Conservation (phyloP, 1,284 basidiomycete species). For the Irpex rosettiformis region DNA sequence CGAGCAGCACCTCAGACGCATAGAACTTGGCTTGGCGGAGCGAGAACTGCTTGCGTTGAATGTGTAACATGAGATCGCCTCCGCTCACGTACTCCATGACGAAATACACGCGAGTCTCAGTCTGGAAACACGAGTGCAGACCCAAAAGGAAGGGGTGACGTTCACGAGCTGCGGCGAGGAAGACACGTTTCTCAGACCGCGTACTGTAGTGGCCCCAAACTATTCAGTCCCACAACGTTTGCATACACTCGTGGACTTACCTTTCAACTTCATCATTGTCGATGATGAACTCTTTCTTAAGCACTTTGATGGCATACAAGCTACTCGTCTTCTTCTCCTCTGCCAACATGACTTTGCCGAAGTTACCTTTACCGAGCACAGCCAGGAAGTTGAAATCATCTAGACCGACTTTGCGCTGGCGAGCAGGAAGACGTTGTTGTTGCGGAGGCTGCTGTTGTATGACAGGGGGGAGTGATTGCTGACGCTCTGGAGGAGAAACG, state of each 20-base stretch:
- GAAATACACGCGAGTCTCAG: constrained; percentile 93
- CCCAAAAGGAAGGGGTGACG: constrained; percentile 97
- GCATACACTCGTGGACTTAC: too few relatives aligned
- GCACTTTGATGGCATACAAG: constrained; percentile 98
- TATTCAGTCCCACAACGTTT: too few relatives aligned
- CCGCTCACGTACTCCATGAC: constrained; percentile 81
- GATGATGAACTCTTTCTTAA: constrained; percentile 99
- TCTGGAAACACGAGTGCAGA: constrained; percentile 99
- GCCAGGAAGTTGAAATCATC: constrained; percentile 99
- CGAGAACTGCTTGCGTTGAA: constrained; percentile 80
- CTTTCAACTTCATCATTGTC: constrained; percentile 99
- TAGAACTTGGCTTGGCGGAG: constrained; percentile 94
- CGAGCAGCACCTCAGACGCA: constrained; percentile 95
- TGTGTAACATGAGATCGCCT: constrained; percentile 81
- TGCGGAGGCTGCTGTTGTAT: constrained; percentile 27
- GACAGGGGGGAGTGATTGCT: constrained; percentile 23
- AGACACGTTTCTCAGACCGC: constrained; percentile 98
- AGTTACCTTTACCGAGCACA: constrained; percentile 98
- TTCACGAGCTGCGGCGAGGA: constrained; percentile 93
- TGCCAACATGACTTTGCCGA: constrained; percentile 99
- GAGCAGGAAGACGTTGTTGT: constrained; percentile 29
- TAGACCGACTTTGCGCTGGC: constrained; percentile 87
- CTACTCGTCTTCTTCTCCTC: constrained; percentile 93
- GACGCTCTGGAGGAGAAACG: constrained; percentile 23
- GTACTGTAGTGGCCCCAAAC: constrained; percentile 80